Evolutionary conservation across 768 basidiomycete genomes (phyloP), one percentile per base, ranked within the genome.

Genomic region (Podaxis sp.): DNA sequence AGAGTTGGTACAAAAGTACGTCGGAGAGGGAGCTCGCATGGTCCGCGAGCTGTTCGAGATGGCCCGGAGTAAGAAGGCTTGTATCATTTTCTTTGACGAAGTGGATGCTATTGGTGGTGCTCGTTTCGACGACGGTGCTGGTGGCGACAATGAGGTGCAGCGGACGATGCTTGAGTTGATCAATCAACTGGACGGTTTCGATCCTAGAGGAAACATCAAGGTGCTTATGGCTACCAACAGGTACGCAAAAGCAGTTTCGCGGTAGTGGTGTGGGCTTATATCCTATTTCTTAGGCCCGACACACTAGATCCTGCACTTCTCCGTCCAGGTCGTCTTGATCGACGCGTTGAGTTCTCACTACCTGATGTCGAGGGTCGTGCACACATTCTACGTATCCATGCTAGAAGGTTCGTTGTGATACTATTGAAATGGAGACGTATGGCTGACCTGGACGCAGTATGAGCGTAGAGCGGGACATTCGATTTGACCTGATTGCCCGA

Each of bases 31-130:
- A 64, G 97, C 97, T 6, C 84, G 97, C 63, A 98, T 99, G 97
- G 96, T 99, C 17, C 89, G 97, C 53, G 97, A 99, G 72, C 80
- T 99, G 62, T 99, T 99, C 75, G 97, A 99, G 77, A 98, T 99
- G 96, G 97, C 97, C 33, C 85, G 97, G 65, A 89, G 89, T 67
- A 99, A 99, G 81, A 99, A 99, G 77, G 97, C 97, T 1, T 99
- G 97, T 71, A 99, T 99, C 72, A 98, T 99, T 71, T 99, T 99
- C 79, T 99, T 99, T 67, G 97, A 99, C 69, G 97, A 99, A 81
- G 87, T 99, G 13, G 97, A 99, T 69, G 97, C 97, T 51, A 94
- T 99, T 64, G 97, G 97, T 73, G 97, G 97, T 59, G 97, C 97
- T 17, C 86, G 97, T 54, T 97, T 96, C 70, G 97, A 99, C 70